phyloP scores from a whole-genome alignment of 2,329 filamentous ascomycete genomes.

The Didymella keratinophila region DNA sequence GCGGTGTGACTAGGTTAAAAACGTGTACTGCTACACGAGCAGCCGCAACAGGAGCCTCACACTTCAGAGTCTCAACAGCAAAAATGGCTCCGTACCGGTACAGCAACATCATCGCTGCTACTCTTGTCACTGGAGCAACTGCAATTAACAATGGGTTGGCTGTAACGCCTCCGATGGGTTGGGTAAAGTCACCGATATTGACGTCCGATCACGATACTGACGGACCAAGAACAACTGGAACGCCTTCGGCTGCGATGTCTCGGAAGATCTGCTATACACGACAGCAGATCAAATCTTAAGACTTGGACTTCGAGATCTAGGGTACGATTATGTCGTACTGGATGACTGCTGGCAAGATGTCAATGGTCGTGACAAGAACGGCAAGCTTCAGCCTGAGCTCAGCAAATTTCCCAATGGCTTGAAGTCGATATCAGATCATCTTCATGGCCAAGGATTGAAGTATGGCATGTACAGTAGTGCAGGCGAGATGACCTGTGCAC shows the following conservation, averaged over 20 bases:
- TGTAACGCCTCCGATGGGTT: constrained; percentile 35
- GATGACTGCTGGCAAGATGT: constrained; percentile 66
- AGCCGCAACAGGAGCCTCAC: constrained; percentile 1
- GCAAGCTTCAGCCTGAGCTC: constrained; percentile 52
- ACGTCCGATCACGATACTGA: constrained; percentile 4
- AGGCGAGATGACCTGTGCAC: constrained; percentile 62
- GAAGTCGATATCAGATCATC: constrained; percentile 57
- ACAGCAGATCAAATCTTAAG: constrained; percentile 35
- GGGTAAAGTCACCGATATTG: constrained; percentile 19
- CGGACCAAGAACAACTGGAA: constrained; percentile 36
- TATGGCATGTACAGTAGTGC: constrained; percentile 70
- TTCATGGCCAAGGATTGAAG: constrained; percentile 60
- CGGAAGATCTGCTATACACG: constrained; percentile 38
- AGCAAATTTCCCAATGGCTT: constrained; percentile 70
- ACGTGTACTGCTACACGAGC: constrained; percentile 8
- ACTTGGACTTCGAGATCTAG: constrained; percentile 39
- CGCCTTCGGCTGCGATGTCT: constrained; percentile 38
- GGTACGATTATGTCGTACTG: constrained; percentile 61
- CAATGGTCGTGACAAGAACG: constrained; percentile 55
- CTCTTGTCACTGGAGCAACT: constrained; percentile 24
- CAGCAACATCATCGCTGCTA: constrained; percentile 22
- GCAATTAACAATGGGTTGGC: constrained; percentile 39
- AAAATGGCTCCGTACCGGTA: constrained; percentile 24
- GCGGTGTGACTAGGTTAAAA: constrained; percentile 7
- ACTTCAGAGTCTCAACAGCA: background rate